phyloP scores from a whole-genome alignment of 805 yeast species.

The Dipodascus geniculatus region DNA sequence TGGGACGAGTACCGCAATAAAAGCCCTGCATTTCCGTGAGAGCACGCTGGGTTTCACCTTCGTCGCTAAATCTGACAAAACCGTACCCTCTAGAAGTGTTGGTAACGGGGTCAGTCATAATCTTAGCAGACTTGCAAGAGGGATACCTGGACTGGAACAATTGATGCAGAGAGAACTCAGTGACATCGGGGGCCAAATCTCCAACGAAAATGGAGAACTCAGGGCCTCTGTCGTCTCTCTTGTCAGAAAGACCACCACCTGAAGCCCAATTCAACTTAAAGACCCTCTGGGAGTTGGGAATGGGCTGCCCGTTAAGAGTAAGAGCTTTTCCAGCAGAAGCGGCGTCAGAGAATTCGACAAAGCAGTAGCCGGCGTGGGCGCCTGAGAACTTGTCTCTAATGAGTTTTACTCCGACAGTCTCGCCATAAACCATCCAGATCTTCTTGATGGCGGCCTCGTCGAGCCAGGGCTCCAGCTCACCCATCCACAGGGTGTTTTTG shows the following conservation, averaged over 20 bases:
- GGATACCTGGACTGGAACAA: slow-evolving; percentile 59
- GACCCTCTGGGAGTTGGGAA: slow-evolving; percentile 48
- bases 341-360: slow-evolving; percentile 56
- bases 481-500: slow-evolving; percentile 46
- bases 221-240: slow-evolving; percentile 22
- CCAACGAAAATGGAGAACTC: slow-evolving; percentile 77
- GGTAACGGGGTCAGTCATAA: slow-evolving; percentile 64
- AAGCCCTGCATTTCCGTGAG: slow-evolving; percentile 74
- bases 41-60: slow-evolving; percentile 60
- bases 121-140: slow-evolving; percentile 62
- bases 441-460: slow-evolving; percentile 54
- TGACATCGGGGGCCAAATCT: slow-evolving; percentile 63
- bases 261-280: slow-evolving; percentile 79
- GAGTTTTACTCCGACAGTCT: slow-evolving; percentile 50
- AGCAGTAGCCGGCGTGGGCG: slow-evolving; percentile 65
- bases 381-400: slow-evolving; percentile 52
- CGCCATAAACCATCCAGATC: slow-evolving; percentile 66
- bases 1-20: slow-evolving; percentile 58
- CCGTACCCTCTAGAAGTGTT: slow-evolving; percentile 78
- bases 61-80: slow-evolving; percentile 64
- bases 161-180: slow-evolving; percentile 52
- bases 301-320: slow-evolving; percentile 50
- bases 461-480: slow-evolving; percentile 79
- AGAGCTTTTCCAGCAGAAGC: slow-evolving; percentile 57
- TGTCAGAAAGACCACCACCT: slow-evolving; percentile 31